Conservation (phyloP, 139 green algal species). For the Chlorella sp. region DNA sequence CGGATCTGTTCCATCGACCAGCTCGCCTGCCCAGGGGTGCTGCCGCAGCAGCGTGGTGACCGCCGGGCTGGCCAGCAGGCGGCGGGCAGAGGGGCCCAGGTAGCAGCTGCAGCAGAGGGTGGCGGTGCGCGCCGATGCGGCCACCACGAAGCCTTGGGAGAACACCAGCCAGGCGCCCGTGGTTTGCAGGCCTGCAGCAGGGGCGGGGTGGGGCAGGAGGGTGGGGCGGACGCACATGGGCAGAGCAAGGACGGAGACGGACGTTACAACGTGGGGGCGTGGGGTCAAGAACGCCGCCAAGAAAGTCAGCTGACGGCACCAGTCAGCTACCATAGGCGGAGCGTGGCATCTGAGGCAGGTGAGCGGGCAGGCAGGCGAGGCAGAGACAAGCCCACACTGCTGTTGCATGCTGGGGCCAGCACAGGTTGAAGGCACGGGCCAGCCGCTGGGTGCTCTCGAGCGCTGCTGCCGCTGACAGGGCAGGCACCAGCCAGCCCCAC, state of each 20-base stretch:
- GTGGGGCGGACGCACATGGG: too few species aligned
- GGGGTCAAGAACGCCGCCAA: too few species aligned
- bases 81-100: background rate
- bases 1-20: background rate
- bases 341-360: too few species aligned
- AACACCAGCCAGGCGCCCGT: slow-evolving; percentile 2
- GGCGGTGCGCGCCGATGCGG: background rate
- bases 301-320: too few species aligned
- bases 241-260: too few species aligned
- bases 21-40: background rate
- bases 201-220: background rate
- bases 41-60: background rate
- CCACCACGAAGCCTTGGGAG: slow-evolving; percentile 1
- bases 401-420: too few species aligned
- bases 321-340: too few species aligned
- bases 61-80: background rate
- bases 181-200: slow-evolving; percentile 6
- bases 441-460: too few species aligned
- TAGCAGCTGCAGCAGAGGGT: background rate
- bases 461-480: background rate
- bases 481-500: background rate
- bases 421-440: too few species aligned
- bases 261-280: too few species aligned
- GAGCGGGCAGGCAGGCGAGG: too few species aligned
- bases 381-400: too few species aligned